These are phyloP conservation scores for Rhizophagus sp. DNA, from an alignment of 192 early-diverging fungal genomes.

Conservation along the genomic window DNA sequence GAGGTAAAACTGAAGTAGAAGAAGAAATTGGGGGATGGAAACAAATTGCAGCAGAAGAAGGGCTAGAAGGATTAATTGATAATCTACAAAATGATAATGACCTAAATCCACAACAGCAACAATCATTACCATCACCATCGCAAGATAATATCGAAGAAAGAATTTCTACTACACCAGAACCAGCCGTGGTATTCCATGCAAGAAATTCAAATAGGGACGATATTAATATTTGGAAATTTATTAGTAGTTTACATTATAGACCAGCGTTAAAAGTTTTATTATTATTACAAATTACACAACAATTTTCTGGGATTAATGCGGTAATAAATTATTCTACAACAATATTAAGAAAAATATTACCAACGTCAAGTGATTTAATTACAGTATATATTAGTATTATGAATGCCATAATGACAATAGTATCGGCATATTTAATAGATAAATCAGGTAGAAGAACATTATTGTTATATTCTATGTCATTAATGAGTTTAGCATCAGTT, in stretches of 20 bases:
- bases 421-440: slow-evolving; percentile 77
- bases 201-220: slow-evolving; percentile 8
- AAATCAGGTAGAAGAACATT: slow-evolving; percentile 71
- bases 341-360: slow-evolving; percentile 64
- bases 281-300: slow-evolving; percentile 77
- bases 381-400: slow-evolving; percentile 79
- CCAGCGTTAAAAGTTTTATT: slow-evolving; percentile 65
- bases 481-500: slow-evolving; percentile 61
- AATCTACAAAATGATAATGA: slow-evolving; percentile 20
- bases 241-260: slow-evolving; percentile 53
- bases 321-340: slow-evolving; percentile 86
- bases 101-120: slow-evolving; percentile 29
- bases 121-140: slow-evolving; percentile 19
- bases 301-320: slow-evolving; percentile 89
- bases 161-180: slow-evolving; percentile 16
- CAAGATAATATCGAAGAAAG: neutral
- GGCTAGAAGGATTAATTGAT: slow-evolving; percentile 14
- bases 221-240: slow-evolving; percentile 44
- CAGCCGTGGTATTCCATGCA: slow-evolving; percentile 18
- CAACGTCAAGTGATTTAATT: slow-evolving; percentile 64
- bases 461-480: slow-evolving; percentile 57
- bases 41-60: slow-evolving; percentile 32
- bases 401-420: slow-evolving; percentile 71
- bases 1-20: slow-evolving; percentile 52
- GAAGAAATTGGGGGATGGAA: slow-evolving; percentile 57